A percentile compares a stretch with the other conserved stretches of the same genome.
phyloP scores from a whole-genome alignment of 768 basidiomycete species.

The Psilocybe sp. region DNA sequence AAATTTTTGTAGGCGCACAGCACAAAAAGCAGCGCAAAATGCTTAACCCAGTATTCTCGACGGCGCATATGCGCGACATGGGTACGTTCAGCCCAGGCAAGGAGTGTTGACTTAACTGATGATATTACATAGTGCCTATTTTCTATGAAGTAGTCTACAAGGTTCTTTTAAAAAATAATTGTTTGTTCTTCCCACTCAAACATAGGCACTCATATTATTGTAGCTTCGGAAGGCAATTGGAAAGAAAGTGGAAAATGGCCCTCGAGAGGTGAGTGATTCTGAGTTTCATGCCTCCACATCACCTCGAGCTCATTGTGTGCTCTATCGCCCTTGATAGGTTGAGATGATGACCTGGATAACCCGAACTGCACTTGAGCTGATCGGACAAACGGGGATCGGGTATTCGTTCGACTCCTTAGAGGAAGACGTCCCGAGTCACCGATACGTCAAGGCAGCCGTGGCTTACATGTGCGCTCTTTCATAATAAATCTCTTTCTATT shows the following conservation, averaged over 20 bases:
- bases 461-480: too few relatives aligned
- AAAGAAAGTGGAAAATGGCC: constrained; percentile 22
- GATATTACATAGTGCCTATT: constrained; percentile 26
- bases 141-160: constrained; percentile 32
- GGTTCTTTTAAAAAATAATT: constrained; percentile 15
- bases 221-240: constrained; percentile 27
- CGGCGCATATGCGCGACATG: constrained; percentile 33
- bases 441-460: constrained; percentile 23
- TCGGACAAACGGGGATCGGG: constrained; percentile 46
- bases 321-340: constrained; percentile 17
- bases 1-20: constrained; percentile 29
- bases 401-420: constrained; percentile 36
- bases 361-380: constrained; percentile 46
- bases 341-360: constrained; percentile 34
- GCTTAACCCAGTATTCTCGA: constrained; percentile 37
- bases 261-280: constrained; percentile 26
- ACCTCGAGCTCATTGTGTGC: constrained; percentile 16
- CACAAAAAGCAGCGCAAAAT: constrained; percentile 38
- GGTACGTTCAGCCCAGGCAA: constrained; percentile 14
- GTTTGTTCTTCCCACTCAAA: background rate
- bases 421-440: constrained; percentile 25
- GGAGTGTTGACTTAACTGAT: background rate
- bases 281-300: background rate
- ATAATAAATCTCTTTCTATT: too few relatives aligned
- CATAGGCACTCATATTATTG: too few relatives aligned